Evolutionary conservation across 1,284 basidiomycete species (phyloP).

Genomic region (Anthracocystis walkeri): DNA sequence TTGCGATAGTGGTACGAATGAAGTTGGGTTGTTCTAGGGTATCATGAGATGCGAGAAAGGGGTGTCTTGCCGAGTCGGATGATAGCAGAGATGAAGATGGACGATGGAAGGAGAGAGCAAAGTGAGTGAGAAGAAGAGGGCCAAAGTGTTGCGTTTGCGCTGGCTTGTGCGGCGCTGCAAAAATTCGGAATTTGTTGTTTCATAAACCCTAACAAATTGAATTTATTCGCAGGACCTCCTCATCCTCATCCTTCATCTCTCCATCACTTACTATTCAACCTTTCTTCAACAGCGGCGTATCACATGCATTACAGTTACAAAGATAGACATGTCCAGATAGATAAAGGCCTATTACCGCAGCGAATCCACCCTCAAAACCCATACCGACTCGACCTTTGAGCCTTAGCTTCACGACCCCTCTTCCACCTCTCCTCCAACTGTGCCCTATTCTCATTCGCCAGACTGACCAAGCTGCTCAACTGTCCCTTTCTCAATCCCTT

Average conservation of each 20-base stretch:
- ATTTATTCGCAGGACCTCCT: not conserved
- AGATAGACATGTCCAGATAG: not conserved
- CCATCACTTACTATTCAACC: not conserved
- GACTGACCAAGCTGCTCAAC: constrained; percentile 57
- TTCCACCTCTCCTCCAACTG: constrained; percentile 62
- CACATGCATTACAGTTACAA: not conserved
- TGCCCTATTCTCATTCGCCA: constrained; percentile 57
- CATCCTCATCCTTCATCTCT: not conserved
- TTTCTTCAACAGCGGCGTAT: not conserved
- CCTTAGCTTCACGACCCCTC: constrained; percentile 26
- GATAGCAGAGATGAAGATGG: not conserved
- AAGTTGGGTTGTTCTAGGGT: not conserved
- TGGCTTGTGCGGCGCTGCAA: constrained; percentile 32
- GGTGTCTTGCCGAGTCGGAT: not conserved
- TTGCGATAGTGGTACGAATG: not conserved
- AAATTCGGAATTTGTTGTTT: not conserved
- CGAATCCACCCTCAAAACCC: constrained; percentile 16
- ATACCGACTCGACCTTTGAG: constrained; percentile 32
- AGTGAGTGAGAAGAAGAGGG: constrained; percentile 10
- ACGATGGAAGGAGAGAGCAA: constrained; percentile 1
- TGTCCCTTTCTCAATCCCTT: constrained; percentile 60
- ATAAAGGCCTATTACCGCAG: no score
- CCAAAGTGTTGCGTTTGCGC: constrained; percentile 5
- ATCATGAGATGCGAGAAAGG: constrained; percentile 1
- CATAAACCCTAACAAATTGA: not conserved